These are phyloP conservation scores for Huntiella abstrusa DNA, from an alignment of 2,329 filamentous ascomycete genomes.

Conservation along the genomic window DNA sequence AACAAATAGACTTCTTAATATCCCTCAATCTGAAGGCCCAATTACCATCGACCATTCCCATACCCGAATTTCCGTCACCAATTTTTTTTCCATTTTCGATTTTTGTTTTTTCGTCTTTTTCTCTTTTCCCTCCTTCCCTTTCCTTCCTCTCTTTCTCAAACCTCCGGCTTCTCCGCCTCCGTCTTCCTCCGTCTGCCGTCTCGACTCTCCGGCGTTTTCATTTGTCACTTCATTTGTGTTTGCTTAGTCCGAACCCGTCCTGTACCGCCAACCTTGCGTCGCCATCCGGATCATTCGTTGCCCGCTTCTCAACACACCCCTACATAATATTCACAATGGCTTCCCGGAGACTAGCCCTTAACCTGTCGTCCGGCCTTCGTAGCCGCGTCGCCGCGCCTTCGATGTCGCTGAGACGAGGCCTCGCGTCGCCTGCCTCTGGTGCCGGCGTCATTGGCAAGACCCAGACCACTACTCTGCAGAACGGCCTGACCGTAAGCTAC, in stretches of 20 bases:
- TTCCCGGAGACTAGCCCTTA: constrained; percentile 91
- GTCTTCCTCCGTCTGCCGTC: constrained; percentile 25
- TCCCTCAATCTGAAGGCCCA: too few relatives aligned
- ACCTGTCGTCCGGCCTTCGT: constrained; percentile 78
- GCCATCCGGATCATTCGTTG: background rate
- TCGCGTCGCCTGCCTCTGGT: constrained; percentile 62
- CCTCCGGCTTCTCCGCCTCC: constrained; percentile 13
- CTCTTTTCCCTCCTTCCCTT: constrained; percentile 12
- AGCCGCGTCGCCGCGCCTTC: constrained; percentile 60
- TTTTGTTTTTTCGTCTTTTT: background rate
- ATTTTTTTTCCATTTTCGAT: too few relatives aligned
- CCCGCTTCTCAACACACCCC: too few relatives aligned
- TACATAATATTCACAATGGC: constrained; percentile 46
- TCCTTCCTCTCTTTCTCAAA: constrained; percentile 1
- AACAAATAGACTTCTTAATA: too few relatives aligned
- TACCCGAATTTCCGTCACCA: too few relatives aligned
- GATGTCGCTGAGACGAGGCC: constrained; percentile 64
- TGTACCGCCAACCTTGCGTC: background rate
- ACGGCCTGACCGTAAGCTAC: constrained; percentile 72
- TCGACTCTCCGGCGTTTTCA: constrained; percentile 4
- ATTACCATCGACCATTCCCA: too few relatives aligned
- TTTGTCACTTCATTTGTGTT: constrained; percentile 1
- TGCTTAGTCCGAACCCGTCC: constrained; percentile 2
- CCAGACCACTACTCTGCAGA: constrained; percentile 88
- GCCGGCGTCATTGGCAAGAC: constrained; percentile 51